Base-by-base conservation (phyloP, 179 eudicot genomes). In the Amaranthus tricolor region DNA sequence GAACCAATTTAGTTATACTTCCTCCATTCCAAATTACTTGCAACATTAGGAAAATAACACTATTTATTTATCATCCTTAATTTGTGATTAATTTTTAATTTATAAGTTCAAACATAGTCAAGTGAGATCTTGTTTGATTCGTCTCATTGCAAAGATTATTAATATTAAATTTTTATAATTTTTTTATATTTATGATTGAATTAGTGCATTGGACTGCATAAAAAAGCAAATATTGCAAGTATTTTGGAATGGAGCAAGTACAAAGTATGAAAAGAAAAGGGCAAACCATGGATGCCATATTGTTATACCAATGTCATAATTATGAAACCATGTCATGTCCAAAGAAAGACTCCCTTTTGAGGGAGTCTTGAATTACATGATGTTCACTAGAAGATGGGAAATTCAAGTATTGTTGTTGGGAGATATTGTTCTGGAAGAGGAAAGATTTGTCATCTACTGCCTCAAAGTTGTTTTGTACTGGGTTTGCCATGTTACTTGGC, bases 281-380 rank as follows among this genome's bases (percentile, higher is more conserved):
- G 75, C 50, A 57, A 74, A 81, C 45, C 72, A 49, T 49, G 74
- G 66, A 73, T 73, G 56, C 81, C 72, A 74, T 61, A 20, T 64
- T 24, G n/a, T 60, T 44, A 20, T 64, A 76, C 40, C 43, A 21
- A 55, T 80, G 74, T 43, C 51, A 52, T 55, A 74, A 73, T 79
- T 80, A 86, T 71, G 86, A 83, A 81, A 88, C 88, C 87, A 89
- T 82, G 80, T 90, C 90, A 78, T 90, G 93, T 53, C 91, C 90
- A 76, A 72, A 89, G 61, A 83, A 80, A 74, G 93, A 83, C 76
- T 88, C 91, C 73, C 85, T 91, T 81, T 84, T 88, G 17, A 85
- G 80, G 59, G 90, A 84, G 80, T 88, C 87, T 68, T 87, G 90
- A 72, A 87, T 79, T 63, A 85, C 89, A 89, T 77, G 81, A 58